These are phyloP conservation scores for Penicillium bovifimosum DNA, from an alignment of 495 filamentous ascomycete genomes.

Conservation along the genomic window DNA sequence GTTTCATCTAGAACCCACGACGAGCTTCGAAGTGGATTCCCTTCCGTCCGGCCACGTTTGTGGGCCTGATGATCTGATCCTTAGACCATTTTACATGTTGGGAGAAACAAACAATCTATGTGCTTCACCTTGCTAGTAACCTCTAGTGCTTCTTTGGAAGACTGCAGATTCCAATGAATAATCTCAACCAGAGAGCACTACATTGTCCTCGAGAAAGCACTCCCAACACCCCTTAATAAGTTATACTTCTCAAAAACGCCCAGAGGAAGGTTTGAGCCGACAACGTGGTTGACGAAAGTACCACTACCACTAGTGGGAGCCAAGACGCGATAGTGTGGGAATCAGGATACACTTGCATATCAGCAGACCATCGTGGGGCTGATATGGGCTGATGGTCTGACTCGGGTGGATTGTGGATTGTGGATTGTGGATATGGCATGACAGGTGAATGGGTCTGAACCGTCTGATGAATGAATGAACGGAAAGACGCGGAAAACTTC, in stretches of 20 bases:
- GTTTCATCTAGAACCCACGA: conserved; percentile 9
- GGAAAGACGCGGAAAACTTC: too few species aligned
- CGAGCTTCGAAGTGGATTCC: conserved; percentile 10
- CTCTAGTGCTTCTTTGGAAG: neutral
- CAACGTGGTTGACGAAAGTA: neutral
- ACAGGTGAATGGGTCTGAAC: too few species aligned
- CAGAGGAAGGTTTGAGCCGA: neutral
- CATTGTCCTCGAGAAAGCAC: neutral
- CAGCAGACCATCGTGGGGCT: conserved; percentile 10
- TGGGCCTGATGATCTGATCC: neutral
- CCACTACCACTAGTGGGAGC: neutral
- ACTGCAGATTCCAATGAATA: neutral
- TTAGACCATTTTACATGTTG: neutral
- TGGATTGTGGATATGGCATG: too few species aligned
- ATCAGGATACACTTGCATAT: conserved; percentile 6
- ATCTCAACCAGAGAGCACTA: neutral
- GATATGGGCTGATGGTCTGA: conserved; percentile 14
- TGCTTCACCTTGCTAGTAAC: neutral
- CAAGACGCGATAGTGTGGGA: neutral
- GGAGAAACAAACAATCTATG: neutral
- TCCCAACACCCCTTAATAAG: neutral
- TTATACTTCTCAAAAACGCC: neutral
- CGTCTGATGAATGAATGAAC: too few species aligned
- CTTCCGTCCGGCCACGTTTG: conserved; percentile 15
- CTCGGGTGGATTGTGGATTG: too few species aligned